Evolutionary conservation across 176 grass and related monocot genomes (phyloP).

Genomic region (Carex myosuroides): DNA sequence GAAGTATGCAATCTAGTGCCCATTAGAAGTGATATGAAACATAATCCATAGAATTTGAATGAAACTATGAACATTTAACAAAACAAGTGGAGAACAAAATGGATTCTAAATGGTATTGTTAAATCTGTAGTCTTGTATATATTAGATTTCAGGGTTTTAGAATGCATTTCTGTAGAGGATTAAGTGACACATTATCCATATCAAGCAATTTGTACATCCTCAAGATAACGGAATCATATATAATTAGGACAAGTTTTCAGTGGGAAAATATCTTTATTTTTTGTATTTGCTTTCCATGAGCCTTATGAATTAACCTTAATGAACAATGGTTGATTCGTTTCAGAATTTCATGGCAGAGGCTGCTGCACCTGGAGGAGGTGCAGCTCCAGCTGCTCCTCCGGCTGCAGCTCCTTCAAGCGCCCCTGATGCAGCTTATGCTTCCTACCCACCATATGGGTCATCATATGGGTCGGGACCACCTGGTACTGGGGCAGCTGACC

Average conservation of each 20-base stretch:
- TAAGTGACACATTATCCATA: neutral
- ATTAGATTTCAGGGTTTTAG: neutral
- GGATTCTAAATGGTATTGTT: neutral
- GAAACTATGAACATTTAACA: neutral
- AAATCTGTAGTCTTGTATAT: neutral
- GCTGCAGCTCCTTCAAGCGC: conserved; percentile 24
- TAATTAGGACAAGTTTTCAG: neutral
- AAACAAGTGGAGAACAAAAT: neutral
- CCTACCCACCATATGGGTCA: conserved; percentile 52
- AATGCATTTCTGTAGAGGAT: neutral
- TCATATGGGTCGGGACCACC: conserved; percentile 35
- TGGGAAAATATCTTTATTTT: neutral
- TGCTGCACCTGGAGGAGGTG: conserved; percentile 39
- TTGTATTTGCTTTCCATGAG: neutral
- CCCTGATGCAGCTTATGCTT: conserved; percentile 49
- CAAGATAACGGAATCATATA: neutral
- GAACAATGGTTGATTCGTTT: conserved; percentile 3
- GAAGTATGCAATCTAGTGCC: conserved; percentile 1
- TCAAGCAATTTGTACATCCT: neutral
- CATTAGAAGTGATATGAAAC: neutral
- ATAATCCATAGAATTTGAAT: neutral
- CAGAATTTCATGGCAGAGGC: conserved; percentile 99
- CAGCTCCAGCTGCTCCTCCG: conserved; percentile 26
- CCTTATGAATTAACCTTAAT: neutral
- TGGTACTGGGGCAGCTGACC: conserved; percentile 21